Evolutionary conservation across 306 rosid genomes (phyloP), one percentile per base, ranked within the genome.

Genomic region (Trifolium dubium): DNA sequence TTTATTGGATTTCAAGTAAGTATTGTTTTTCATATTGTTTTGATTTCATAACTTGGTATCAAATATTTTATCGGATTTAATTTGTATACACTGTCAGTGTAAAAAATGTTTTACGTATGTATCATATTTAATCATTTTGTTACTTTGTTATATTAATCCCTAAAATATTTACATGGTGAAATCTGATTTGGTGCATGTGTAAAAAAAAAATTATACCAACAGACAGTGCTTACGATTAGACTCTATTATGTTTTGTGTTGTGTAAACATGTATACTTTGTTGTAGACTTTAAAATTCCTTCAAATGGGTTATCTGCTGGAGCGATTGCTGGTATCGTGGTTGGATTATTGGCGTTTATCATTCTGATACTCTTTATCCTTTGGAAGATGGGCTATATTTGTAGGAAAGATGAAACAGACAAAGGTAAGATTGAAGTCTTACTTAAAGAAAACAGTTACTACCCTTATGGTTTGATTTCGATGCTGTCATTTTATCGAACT

Each of bases 241-340:
- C 10, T 59, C 30, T 3, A 61, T 37, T 6, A 19, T 58, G 23
- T 64, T 23, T 56, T 18, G 49, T 67, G 18, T 64, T 32, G 32
- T 31, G 4, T 17, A 47, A 55, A 39, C 19, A 76, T 31, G 35
- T 69, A 32, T 35, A 51, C 69, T 41, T 73, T 71, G 51, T 72
- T 64, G 15, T 69, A 90, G 98, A 89, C 82, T 92, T 87, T 63
- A 47, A 82, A 14, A 79, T 83, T 73, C 83, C 69, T 58, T 53
- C 84, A 4, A 80, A 85, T 13, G 84, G 87, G 5, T 44, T 90
- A 44, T 88, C 98, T 60, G 79, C 81, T 62, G 90, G 89, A 73
- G 87, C 82, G 28, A 90, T 93, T 82, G 89, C 73, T 29, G 98
- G 93, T 64, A 90, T 88, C 79, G 93, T 88, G 75, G 77, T 69